phyloP scores from a whole-genome alignment of 257 asterid genomes.

The Nicotiana attenuata region DNA sequence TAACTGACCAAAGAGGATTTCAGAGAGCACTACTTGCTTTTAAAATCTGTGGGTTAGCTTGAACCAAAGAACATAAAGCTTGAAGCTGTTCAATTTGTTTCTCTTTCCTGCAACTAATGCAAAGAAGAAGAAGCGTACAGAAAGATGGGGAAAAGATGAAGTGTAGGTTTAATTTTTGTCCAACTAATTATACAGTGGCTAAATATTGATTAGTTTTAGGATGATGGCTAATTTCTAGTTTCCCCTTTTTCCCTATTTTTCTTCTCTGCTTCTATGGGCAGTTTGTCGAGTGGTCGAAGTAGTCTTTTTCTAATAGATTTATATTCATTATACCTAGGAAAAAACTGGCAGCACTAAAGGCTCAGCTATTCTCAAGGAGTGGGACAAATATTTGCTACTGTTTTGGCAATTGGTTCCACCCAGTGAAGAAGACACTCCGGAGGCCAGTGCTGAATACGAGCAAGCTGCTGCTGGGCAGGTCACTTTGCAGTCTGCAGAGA shows the following conservation, averaged over 20 bases:
- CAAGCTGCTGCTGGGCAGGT: conserved; percentile 59
- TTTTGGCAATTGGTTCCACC: conserved; percentile 99
- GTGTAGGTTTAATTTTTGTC: too few species aligned
- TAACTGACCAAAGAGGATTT: neutral
- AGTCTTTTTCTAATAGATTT: neutral
- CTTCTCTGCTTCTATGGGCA: neutral
- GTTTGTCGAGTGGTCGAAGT: neutral
- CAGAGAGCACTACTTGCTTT: conserved; percentile 42
- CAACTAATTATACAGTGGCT: too few species aligned
- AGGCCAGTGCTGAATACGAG: conserved; percentile 68
- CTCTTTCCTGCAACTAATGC: too few species aligned
- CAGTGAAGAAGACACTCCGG: conserved; percentile 98
- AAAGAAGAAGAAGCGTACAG: too few species aligned
- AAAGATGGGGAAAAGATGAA: too few species aligned
- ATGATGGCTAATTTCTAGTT: too few species aligned
- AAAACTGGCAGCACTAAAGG: conserved; percentile 92
- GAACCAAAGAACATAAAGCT: conserved; percentile 84
- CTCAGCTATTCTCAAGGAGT: conserved; percentile 55
- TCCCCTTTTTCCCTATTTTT: too few species aligned
- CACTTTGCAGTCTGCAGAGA: conserved; percentile 60
- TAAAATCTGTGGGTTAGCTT: conserved; percentile 74
- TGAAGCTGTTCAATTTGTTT: conserved; percentile 48
- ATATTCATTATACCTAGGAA: conserved; percentile 37
- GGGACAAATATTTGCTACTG: conserved; percentile 84
- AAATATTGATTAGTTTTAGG: too few species aligned